Evolutionary conservation across 495 filamentous ascomycete species (phyloP), one percentile per base, ranked within the genome.

Genomic region (Cairneyella variabilis): DNA sequence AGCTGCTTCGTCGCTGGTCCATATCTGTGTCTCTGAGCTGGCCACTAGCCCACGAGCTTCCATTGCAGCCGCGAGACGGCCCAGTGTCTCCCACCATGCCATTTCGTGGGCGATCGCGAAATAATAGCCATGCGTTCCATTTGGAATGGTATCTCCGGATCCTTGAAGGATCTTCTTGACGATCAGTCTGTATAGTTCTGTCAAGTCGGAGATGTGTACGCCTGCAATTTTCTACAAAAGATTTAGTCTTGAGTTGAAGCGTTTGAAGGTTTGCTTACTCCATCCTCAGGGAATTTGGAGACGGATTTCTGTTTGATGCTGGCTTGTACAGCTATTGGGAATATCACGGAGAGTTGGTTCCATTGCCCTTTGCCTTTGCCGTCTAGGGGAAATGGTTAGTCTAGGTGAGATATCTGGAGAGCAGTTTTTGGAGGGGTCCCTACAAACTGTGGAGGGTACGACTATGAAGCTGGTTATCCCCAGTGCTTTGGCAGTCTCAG

Each of bases 201-300:
- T 58, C 48, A 71, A 39, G 57, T 71, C 69, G 11, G 66, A 67
- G 21, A 71, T 71, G 51, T 69, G 67, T 32, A 58, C 47, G 18
- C 54, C 62, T 56, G 59, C 53, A 48, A 56, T 49, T 20, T 48
- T 63, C 67, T 70, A 40, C 42, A 28, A 28, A 59, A 40, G 41
- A 39, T 39, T 36, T 40, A 53, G 51, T 53, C 51, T 53, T 53
- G 51, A 53, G 51, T 53, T 53, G 51, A 53, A 53, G 51, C 51
- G 51, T 53, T 53, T 53, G 51, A 53, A 53, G 23, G 46, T 39
- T 45, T 56, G 40, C 63, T 59, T 63, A 72, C 69, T 26, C 58
- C 56, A 42, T 69, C 54, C 23, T 59, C 53, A 27, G 62, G 57
- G 48, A 71, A 71, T 57, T 69, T 71, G 48, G 66, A 65, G 20